Conservation (phyloP, 2,329 filamentous ascomycete species). For the Cladosporium sp. region DNA sequence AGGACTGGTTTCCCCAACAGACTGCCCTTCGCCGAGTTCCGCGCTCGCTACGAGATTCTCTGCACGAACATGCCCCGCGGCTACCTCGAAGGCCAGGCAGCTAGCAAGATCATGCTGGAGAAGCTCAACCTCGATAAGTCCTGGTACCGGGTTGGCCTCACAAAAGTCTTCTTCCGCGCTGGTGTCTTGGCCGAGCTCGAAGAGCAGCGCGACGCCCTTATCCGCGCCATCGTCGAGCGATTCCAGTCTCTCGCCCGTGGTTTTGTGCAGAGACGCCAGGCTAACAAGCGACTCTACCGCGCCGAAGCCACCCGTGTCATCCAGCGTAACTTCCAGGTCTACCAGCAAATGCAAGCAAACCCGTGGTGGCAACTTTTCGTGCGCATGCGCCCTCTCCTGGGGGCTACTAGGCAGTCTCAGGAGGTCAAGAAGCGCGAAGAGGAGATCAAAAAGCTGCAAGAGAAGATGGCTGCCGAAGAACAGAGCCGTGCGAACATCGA, state of each 20-base stretch:
- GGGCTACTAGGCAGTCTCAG: constrained; percentile 81
- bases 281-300: constrained; percentile 88
- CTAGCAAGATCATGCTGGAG: constrained; percentile 79
- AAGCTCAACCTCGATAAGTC: constrained; percentile 78
- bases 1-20: constrained; percentile 95
- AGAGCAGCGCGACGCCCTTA: constrained; percentile 87
- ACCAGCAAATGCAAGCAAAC: constrained; percentile 80
- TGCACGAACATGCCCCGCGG: constrained; percentile 83
- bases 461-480: constrained; percentile 72
- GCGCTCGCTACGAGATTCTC: constrained; percentile 91
- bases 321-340: constrained; percentile 87
- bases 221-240: constrained; percentile 84
- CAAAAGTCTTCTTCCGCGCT: constrained; percentile 65
- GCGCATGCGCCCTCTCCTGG: constrained; percentile 90
- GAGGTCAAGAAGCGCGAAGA: constrained; percentile 95
- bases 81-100: constrained; percentile 83
- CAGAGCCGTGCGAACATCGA: constrained; percentile 73
- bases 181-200: constrained; percentile 94
- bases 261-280: constrained; percentile 78
- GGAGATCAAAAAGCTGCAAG: constrained; percentile 80
- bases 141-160: constrained; percentile 81
- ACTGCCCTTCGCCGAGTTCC: constrained; percentile 85
- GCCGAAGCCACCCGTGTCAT: constrained; percentile 93
- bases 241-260: constrained; percentile 92
- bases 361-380: constrained; percentile 97